These are phyloP conservation scores for Clonostachys solani DNA, from an alignment of 2,329 filamentous ascomycete genomes.

Conservation along the genomic window DNA sequence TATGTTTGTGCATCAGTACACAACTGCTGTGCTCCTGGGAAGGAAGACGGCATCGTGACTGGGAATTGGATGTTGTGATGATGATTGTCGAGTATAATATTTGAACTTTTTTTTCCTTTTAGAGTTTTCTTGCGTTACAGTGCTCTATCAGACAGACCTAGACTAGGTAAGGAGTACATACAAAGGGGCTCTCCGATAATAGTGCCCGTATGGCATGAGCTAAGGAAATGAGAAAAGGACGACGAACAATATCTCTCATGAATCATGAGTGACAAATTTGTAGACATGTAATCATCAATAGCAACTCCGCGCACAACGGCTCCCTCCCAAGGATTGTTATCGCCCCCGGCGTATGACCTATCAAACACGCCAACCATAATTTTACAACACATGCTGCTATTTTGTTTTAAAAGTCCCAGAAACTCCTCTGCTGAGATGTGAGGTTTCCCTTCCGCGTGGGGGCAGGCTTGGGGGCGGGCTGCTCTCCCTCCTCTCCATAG, in stretches of 20 bases:
- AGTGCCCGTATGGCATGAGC: not conserved
- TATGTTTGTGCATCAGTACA: too few relatives aligned
- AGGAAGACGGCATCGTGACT: too few relatives aligned
- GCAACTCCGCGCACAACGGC: not conserved
- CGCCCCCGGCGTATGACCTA: too few relatives aligned
- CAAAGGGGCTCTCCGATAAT: too few relatives aligned
- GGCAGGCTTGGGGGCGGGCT: constrained; percentile 12
- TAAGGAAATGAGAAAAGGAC: constrained; percentile 5
- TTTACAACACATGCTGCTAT: not conserved
- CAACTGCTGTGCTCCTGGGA: too few relatives aligned
- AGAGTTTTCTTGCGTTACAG: too few relatives aligned
- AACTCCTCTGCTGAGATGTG: constrained; percentile 27
- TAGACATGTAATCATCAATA: constrained; percentile 16
- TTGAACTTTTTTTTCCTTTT: too few relatives aligned
- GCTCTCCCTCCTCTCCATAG: constrained; percentile 26
- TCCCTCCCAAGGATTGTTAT: too few relatives aligned
- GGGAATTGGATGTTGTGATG: not conserved
- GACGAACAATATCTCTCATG: constrained; percentile 14
- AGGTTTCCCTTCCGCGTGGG: constrained; percentile 27
- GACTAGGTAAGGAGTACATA: too few relatives aligned
- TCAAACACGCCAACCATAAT: too few relatives aligned
- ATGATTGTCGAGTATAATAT: not conserved
- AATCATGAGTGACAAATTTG: constrained; percentile 25
- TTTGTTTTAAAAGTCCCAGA: constrained; percentile 43
- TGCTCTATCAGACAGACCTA: too few relatives aligned